Conservation (phyloP, 495 filamentous ascomycete genomes). For the Amphirosellinia nigrospora region DNA sequence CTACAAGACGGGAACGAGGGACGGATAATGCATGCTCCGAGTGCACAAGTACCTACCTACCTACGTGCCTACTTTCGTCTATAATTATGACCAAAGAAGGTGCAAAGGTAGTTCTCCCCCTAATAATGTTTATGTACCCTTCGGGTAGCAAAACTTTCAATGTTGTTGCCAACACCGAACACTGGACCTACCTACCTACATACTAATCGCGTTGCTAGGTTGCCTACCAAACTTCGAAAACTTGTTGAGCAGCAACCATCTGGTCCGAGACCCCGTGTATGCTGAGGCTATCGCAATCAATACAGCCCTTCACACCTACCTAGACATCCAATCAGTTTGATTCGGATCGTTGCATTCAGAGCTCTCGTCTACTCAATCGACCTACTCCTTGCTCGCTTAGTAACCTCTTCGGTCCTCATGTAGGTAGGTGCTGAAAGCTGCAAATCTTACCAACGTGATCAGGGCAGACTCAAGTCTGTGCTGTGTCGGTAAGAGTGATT, state of each 20-base stretch:
- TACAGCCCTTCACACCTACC: background rate
- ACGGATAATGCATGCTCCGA: background rate
- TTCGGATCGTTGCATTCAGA: background rate
- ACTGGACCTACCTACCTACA: too few relatives aligned
- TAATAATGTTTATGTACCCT: background rate
- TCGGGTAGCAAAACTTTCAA: background rate
- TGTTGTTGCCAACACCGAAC: background rate
- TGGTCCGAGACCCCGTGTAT: background rate
- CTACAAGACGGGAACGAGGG: constrained; percentile 4
- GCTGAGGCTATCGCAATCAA: background rate
- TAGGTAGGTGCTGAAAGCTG: background rate
- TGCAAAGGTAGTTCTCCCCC: background rate
- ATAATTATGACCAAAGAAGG: background rate
- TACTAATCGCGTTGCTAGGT: too few relatives aligned
- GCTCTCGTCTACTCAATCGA: background rate
- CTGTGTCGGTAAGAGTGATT: background rate
- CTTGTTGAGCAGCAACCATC: constrained; percentile 6
- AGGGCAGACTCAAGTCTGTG: constrained; percentile 1
- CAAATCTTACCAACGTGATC: constrained; percentile 4
- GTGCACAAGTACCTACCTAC: background rate
- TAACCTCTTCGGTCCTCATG: background rate
- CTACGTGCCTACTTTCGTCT: background rate
- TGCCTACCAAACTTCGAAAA: background rate
- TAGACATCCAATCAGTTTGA: background rate
- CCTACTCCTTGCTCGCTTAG: background rate